Base-by-base conservation (phyloP, 345 rosid species). In the Arabidopsis arenosa region DNA sequence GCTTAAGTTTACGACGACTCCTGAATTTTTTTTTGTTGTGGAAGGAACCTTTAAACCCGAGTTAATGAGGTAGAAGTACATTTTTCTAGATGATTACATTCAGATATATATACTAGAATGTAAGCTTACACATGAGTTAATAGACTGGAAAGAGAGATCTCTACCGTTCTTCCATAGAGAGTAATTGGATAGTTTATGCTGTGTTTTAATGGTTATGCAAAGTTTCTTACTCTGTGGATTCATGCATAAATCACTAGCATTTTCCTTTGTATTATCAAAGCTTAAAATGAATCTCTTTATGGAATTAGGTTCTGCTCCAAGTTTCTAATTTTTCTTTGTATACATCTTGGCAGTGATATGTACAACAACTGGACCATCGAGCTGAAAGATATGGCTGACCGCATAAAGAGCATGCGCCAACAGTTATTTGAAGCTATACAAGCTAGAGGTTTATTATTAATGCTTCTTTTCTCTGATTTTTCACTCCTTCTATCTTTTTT, bases 381-480 rank as follows among this genome's bases (percentile, higher is more conserved):
- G 78, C 80, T 89, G 79, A 90, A 90, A 84, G 90, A 79, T 63
- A 90, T 90, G 92, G 87, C 89, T 77, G 87, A 86, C 66, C 86
- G 96, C 35, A 88, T 90, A 11, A 82, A 81, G 51, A 84, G 84
- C 87, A 85, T 90, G 92, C 92, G 90, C 54, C 76, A 86, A 45
- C 85, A 86, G 79, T 83, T 90, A 17, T 85, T 70, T 65, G 86
- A 85, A 76, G 90, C 96, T 44, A 70, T 90, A 40, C 68, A 73
- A 37, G 82, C 86, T 61, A 83, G 40, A 85, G 95, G 95, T 86
- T 63, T 72, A 11, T 60, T 72, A 23, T 21, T 14, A 63, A 13
- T 37, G 9, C 28, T 62, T 63, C 4, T 55, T 21, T n/a, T 59
- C 41, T 72, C 45, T 53, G n/a, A 0, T 60, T 10, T 51, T 56